phyloP scores from a whole-genome alignment of 108 stramenopile genomes.

The Nannochloropsis salina region DNA sequence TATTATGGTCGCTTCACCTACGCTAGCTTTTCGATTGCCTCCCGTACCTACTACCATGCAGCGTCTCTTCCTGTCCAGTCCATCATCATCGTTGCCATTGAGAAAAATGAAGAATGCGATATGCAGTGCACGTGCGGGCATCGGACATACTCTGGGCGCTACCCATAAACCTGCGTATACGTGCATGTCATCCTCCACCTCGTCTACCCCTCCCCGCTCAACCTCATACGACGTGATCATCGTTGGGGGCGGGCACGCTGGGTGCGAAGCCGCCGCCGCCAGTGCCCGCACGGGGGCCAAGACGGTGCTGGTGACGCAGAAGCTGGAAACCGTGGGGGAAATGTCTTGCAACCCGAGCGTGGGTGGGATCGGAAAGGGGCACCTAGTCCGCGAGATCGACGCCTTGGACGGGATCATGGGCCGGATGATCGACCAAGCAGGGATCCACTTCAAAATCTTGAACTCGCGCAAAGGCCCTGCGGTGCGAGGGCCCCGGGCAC shows the following conservation, averaged over 20 bases:
- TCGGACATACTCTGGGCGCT: too few species aligned
- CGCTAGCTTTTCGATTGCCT: neutral
- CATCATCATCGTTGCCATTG: neutral
- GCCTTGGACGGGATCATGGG: conserved; percentile 94
- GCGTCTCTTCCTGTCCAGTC: neutral
- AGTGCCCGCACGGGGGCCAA: conserved; percentile 81
- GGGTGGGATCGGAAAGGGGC: conserved; percentile 98
- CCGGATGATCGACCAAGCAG: conserved; percentile 75
- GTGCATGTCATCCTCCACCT: neutral
- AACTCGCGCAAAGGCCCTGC: conserved; percentile 70
- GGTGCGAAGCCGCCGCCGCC: conserved; percentile 91
- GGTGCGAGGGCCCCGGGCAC: conserved; percentile 61
- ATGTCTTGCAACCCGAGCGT: conserved; percentile 95
- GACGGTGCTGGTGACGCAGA: conserved; percentile 86
- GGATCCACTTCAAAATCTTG: conserved; percentile 87
- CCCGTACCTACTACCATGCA: neutral
- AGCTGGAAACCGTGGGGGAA: conserved; percentile 66
- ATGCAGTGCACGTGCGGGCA: too few species aligned
- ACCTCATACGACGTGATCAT: conserved; percentile 73
- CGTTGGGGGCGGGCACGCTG: conserved; percentile 95
- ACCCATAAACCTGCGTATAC: too few species aligned
- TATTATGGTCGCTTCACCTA: neutral
- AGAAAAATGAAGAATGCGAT: neutral
- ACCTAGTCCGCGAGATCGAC: conserved; percentile 91
- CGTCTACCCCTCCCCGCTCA: neutral